phyloP scores from a whole-genome alignment of 2,329 filamentous ascomycete genomes.

The Aphanoascus verrucosus region DNA sequence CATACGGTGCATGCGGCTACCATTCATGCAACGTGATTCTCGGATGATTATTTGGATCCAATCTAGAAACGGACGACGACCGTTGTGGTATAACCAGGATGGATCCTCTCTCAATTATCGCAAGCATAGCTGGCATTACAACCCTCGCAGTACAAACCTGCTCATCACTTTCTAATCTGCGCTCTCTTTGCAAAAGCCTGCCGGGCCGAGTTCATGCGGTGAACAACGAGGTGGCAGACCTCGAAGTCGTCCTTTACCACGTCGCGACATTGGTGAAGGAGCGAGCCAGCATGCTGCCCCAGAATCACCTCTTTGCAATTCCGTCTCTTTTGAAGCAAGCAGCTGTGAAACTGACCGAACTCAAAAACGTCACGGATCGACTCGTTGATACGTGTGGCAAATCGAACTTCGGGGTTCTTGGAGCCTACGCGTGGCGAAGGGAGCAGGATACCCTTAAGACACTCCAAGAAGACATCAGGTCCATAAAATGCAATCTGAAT shows the following conservation, averaged over 20 bases:
- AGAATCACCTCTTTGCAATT: slow-evolving; percentile 15
- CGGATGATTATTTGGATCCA: background rate
- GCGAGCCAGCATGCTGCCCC: slow-evolving; percentile 2
- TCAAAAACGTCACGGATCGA: slow-evolving; percentile 19
- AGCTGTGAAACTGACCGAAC: slow-evolving; percentile 20
- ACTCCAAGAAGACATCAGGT: slow-evolving; percentile 22
- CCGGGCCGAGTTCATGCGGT: slow-evolving; percentile 24
- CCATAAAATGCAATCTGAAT: slow-evolving; percentile 23
- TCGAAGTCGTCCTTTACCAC: slow-evolving; percentile 23
- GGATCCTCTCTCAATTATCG: slow-evolving; percentile 22
- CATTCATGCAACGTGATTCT: too few species aligned
- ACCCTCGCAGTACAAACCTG: slow-evolving; percentile 20
- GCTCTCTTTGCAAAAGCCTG: slow-evolving; percentile 20
- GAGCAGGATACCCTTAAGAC: slow-evolving; percentile 19
- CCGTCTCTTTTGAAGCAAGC: slow-evolving; percentile 21
- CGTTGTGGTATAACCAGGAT: slow-evolving; percentile 1
- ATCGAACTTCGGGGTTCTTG: slow-evolving; percentile 14
- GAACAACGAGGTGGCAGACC: slow-evolving; percentile 25
- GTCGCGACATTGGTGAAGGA: slow-evolving; percentile 19
- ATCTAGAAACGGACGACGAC: background rate
- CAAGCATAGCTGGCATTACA: slow-evolving; percentile 20
- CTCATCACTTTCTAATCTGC: slow-evolving; percentile 19
- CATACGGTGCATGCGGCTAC: too few species aligned
- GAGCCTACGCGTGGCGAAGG: slow-evolving; percentile 17
- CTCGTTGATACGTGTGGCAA: slow-evolving; percentile 15